Evolutionary conservation across 495 filamentous ascomycete genomes (phyloP), one percentile per base, ranked within the genome.

Genomic region (Penicillium robsamsonii): DNA sequence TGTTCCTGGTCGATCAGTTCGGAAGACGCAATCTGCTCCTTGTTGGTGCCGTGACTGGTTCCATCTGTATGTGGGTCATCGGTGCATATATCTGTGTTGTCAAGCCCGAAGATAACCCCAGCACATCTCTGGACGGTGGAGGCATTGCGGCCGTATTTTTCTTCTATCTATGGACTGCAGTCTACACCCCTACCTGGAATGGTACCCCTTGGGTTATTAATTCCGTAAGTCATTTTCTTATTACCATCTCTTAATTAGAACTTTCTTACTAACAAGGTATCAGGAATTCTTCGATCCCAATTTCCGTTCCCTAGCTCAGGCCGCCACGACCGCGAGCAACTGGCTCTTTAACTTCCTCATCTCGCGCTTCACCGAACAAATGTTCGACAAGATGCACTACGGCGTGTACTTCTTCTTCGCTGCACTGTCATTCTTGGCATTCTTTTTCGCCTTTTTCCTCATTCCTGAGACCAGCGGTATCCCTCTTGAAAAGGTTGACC

Each of bases 371-470:
- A 89, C 86, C 0, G 82, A 85, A 18, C 85, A 91, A 62, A 90
- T 90, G 84, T 89, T 91, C 70, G 68, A 78, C 25, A 76, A 66
- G 22, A 87, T 89, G 80, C 73, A 73, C 17, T 87, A 87, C 68
- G 87, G 86, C 29, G 87, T 89, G 3, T 91, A 87, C 70, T 88
- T 89, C 68, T 89, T 90, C 77, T 90, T 91, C 64, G 86, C 86
- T 4, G 78, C 80, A 0, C 73, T 90, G 55, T 89, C 89, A 78
- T 72, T 88, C 20, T 57, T 81, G 22, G 85, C 84, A 11, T 78
- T 85, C 47, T 58, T 84, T 58, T 91, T 88, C 63, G 80, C 87
- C 15, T 86, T 78, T 73, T 83, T 87, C 67, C 79, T 79, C 35
- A 77, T 89, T 4, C 86, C 85, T 5, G 87, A 89, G 71, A 90